Evolutionary conservation across 2,329 filamentous ascomycete species (phyloP).

Genomic region (Colletotrichum sp.): DNA sequence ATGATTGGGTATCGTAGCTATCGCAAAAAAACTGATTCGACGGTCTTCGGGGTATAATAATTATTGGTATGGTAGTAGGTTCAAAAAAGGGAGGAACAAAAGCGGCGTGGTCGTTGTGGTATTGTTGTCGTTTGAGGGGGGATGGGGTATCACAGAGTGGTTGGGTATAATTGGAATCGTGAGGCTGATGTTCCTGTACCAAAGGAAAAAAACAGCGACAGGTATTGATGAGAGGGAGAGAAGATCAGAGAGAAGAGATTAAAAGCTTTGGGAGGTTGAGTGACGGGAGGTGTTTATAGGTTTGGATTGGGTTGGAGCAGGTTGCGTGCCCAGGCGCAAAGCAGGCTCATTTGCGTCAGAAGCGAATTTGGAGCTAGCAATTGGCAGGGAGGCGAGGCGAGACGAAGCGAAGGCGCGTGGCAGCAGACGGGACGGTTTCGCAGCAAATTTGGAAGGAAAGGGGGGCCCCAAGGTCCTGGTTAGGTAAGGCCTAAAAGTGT

Average conservation of each 20-base stretch:
- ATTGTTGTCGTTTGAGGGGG: neutral
- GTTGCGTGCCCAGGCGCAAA: neutral
- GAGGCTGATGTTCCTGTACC: conserved; percentile 7
- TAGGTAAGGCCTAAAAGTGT: neutral
- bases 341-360: conserved; percentile 5
- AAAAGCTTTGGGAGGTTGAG: neutral
- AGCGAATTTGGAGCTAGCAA: neutral
- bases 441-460: neutral
- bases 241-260: neutral
- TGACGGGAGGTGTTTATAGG: conserved; percentile 17
- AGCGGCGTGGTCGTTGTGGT: neutral
- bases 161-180: conserved; percentile 19
- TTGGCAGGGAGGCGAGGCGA: neutral
- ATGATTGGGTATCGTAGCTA: conserved; percentile 27
- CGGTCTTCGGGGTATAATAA: neutral
- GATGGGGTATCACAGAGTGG: conserved; percentile 15
- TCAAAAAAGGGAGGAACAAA: neutral
- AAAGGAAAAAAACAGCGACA: conserved; percentile 2
- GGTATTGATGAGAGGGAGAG: conserved; percentile 7
- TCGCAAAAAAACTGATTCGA: neutral
- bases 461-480: neutral
- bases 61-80: neutral
- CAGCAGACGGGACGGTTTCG: neutral
- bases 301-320: neutral
- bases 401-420: neutral